Evolutionary conservation across 352 stramenopile genomes (phyloP).

Genomic region (Pythium rhizo-oryzae): DNA sequence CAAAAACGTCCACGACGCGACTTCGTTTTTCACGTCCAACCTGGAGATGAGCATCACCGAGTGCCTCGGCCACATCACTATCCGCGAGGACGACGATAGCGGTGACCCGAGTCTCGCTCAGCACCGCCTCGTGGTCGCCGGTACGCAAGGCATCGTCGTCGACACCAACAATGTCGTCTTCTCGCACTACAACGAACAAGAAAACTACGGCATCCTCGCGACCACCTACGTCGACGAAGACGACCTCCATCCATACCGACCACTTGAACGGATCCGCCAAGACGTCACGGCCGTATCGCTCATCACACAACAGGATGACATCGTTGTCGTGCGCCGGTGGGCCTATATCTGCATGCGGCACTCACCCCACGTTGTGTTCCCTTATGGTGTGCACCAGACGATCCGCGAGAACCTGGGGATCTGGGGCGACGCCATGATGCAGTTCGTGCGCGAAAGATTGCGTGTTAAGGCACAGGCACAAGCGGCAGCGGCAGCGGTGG

Average conservation of each 20-base stretch:
- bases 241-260: slow-evolving; percentile 45
- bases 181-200: slow-evolving; percentile 27
- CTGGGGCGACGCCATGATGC: slow-evolving; percentile 56
- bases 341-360: slow-evolving; percentile 40
- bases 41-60: slow-evolving; percentile 76
- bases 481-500: not conserved
- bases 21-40: slow-evolving; percentile 60
- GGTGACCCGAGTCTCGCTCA: slow-evolving; percentile 44
- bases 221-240: slow-evolving; percentile 49
- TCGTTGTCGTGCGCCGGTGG: slow-evolving; percentile 38
- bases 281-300: slow-evolving; percentile 49
- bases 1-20: slow-evolving; percentile 52
- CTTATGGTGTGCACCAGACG: slow-evolving; percentile 34
- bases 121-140: slow-evolving; percentile 51
- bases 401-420: slow-evolving; percentile 44
- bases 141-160: slow-evolving; percentile 34
- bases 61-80: slow-evolving; percentile 64
- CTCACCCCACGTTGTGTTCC: slow-evolving; percentile 40
- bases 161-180: slow-evolving; percentile 34
- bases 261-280: slow-evolving; percentile 39
- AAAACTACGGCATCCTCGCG: slow-evolving; percentile 36
- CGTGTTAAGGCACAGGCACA: slow-evolving; percentile 13
- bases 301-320: slow-evolving; percentile 29
- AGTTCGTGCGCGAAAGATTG: slow-evolving; percentile 38
- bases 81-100: slow-evolving; percentile 71